Base-by-base conservation (phyloP, 2,329 filamentous ascomycete species). In the Cladosporium sp. region DNA sequence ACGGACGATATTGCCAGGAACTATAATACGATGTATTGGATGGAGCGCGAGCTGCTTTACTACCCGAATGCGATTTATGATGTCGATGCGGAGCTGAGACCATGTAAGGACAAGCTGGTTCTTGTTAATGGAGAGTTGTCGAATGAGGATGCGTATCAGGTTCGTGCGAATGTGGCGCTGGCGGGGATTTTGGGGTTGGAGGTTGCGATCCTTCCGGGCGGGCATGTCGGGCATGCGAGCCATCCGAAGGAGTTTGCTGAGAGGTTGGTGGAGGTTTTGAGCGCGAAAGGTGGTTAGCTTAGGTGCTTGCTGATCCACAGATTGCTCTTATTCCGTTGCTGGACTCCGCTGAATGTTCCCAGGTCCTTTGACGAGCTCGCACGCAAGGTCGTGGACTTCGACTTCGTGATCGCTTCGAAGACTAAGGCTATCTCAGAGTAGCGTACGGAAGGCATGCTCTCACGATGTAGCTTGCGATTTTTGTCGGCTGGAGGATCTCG, bases 1-100 rank as follows among this genome's bases (percentile, higher is more conserved):
- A 22, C 2, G 12, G 30, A 45, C 17, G 30, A 45, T 7, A 13
- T 37, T 17, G 19, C 19, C 3, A 34, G 17, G 3, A 47, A 51
- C 18, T 55, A 44, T 29, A 55, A 55, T 32, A n/a, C 24, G 37
- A 34, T 38, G 22, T 55, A 53, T 29, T 55, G 53, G 53, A 50
- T 55, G 12, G 53, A 55, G 43, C 39, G 53, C 27, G 53, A 55
- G 30, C 47, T 55, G 29, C 50, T 55, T 45, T 13, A 24, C 1
- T 53, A 53, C 17, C 53, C 53, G 1, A 20, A 53, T 7, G 43
- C 47, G 8, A 47, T 39, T 4, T 47, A 43, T n/a, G 53, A 55
- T 18, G 37, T 55, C 7, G 45, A 53, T 32, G 15, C 8, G 22
- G 51, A 53, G 37, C 32, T 55, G 19, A 20, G 18, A 17, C 51